Evolutionary conservation across 2,329 filamentous ascomycete genomes (phyloP).

Genomic region (Arthrinium puccinioides): DNA sequence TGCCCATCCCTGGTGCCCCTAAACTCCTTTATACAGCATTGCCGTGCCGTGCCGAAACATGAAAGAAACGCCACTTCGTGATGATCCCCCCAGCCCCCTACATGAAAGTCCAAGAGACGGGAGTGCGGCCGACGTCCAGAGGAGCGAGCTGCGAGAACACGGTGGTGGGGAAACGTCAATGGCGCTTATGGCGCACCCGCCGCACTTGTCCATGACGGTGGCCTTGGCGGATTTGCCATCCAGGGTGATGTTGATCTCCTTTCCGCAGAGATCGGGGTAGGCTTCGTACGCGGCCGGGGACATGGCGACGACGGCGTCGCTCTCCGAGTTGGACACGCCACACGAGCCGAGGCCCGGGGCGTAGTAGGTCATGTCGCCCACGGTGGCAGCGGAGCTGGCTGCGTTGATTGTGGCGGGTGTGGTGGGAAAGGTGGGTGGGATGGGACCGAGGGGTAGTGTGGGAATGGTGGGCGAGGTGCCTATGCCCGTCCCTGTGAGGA

Average conservation of each 20-base stretch:
- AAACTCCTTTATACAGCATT: too few relatives aligned
- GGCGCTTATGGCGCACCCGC: not conserved
- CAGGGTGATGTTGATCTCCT: conserved; percentile 17
- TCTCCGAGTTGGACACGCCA: conserved; percentile 14
- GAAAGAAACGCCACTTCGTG: not conserved
- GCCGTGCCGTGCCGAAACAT: not conserved
- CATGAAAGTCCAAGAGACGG: conserved; percentile 1
- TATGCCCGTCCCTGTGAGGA: not conserved
- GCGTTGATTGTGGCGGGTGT: conserved; percentile 14
- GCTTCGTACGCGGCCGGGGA: conserved; percentile 14
- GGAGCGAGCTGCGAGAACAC: not conserved
- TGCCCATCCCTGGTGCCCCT: too few relatives aligned
- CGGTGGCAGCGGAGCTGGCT: conserved; percentile 9
- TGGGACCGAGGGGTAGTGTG: too few relatives aligned
- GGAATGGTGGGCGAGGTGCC: not conserved
- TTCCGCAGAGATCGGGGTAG: conserved; percentile 17
- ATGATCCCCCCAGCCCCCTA: not conserved
- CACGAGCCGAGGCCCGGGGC: conserved; percentile 19
- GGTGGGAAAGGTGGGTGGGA: not conserved
- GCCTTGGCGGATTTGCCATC: conserved; percentile 1
- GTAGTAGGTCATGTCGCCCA: conserved; percentile 12
- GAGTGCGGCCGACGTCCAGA: not conserved
- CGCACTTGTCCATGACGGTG: conserved; percentile 3
- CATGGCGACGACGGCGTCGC: conserved; percentile 18
- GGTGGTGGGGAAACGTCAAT: conserved; percentile 3